These are phyloP conservation scores for Sclerotinia glacialis DNA, from an alignment of 2,329 filamentous ascomycete species.

Conservation along the genomic window DNA sequence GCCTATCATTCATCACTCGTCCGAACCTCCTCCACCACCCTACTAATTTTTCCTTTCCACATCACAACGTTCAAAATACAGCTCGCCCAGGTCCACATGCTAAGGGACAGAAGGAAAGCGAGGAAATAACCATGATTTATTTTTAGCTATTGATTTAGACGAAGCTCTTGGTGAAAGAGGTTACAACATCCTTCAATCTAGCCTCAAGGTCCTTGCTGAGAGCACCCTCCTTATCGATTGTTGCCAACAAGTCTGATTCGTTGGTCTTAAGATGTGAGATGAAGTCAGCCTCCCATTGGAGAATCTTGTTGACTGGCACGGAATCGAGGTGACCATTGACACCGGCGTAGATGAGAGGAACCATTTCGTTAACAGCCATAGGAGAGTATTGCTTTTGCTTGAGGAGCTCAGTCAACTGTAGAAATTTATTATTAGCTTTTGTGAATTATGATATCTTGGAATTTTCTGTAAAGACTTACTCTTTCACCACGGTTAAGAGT, in stretches of 20 bases:
- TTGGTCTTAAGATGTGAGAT: conserved; percentile 87
- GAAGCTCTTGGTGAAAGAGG: conserved; percentile 93
- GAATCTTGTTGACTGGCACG: conserved; percentile 87
- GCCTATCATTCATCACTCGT: conserved; percentile 26
- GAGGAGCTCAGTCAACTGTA: conserved; percentile 84
- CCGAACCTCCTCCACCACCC: not conserved
- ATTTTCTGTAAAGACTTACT: conserved; percentile 53
- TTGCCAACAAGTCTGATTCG: conserved; percentile 77
- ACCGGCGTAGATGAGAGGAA: conserved; percentile 98
- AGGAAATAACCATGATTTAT: conserved; percentile 25
- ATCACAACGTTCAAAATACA: conserved; percentile 30
- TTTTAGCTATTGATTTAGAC: conserved; percentile 38
- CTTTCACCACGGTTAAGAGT: conserved; percentile 97
- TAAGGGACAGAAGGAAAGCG: conserved; percentile 36
- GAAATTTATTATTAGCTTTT: conserved; percentile 29
- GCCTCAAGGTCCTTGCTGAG: conserved; percentile 91
- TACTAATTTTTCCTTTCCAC: conserved; percentile 8
- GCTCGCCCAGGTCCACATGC: conserved; percentile 29
- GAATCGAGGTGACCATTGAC: conserved; percentile 92
- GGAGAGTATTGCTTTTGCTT: conserved; percentile 99
- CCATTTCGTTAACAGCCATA: conserved; percentile 99
- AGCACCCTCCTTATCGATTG: conserved; percentile 92
- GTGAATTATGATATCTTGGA: conserved; percentile 29
- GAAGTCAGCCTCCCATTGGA: conserved; percentile 93
- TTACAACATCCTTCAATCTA: conserved; percentile 74